These are phyloP conservation scores for Diaporthe sp. DNA, from an alignment of 2,329 filamentous ascomycete species.

Conservation along the genomic window DNA sequence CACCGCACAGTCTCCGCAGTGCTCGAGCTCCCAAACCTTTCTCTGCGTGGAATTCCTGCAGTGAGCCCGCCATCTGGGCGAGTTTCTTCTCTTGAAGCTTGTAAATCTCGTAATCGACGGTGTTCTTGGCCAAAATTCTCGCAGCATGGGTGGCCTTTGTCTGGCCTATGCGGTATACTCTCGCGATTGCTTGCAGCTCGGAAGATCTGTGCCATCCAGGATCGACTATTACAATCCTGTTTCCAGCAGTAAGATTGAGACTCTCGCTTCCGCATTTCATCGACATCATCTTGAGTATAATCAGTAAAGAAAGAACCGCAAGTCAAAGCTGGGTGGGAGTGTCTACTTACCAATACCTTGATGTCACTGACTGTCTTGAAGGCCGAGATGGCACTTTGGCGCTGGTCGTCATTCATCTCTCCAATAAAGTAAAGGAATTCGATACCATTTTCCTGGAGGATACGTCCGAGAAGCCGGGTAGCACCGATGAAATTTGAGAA, in stretches of 20 bases:
- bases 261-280: constrained; percentile 54
- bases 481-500: constrained; percentile 54
- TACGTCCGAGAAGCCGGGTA: constrained; percentile 52
- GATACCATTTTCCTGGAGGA: constrained; percentile 50
- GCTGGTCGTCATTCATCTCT: constrained; percentile 37
- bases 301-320: background rate
- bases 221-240: constrained; percentile 68
- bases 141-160: constrained; percentile 70
- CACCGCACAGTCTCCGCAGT: background rate
- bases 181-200: constrained; percentile 73
- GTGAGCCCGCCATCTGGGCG: background rate
- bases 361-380: background rate
- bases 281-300: constrained; percentile 28
- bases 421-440: constrained; percentile 57
- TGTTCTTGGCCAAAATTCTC: constrained; percentile 67
- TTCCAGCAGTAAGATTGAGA: constrained; percentile 59
- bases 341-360: constrained; percentile 17
- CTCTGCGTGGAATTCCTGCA: background rate
- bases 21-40: background rate
- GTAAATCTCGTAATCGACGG: constrained; percentile 62
- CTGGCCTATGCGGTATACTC: constrained; percentile 78
- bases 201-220: constrained; percentile 73
- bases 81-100: constrained; percentile 10
- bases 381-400: background rate
- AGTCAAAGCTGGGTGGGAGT: background rate